Conservation (phyloP, 2,329 filamentous ascomycete genomes). For the Knufia petricola region DNA sequence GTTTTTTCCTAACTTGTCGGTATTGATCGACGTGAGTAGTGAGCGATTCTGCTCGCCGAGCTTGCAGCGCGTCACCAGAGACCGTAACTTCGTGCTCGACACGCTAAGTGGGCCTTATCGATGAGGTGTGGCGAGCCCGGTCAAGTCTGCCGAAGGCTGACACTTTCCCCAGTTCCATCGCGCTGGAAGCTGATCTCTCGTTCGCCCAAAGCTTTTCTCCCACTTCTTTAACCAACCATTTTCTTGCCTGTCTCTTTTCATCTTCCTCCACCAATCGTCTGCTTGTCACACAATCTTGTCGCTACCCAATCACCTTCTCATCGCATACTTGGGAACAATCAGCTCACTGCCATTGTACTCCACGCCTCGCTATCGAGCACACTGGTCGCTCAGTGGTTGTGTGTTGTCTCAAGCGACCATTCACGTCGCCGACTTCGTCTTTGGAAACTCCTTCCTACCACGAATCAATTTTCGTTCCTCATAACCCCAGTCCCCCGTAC, state of each 20-base stretch:
- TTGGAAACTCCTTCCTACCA: not conserved
- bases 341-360: not conserved
- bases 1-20: too few species aligned
- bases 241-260: conserved; percentile 15
- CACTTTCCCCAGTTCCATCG: not conserved
- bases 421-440: conserved; percentile 1
- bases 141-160: not conserved
- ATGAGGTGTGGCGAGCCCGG: not conserved
- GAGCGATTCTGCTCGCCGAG: too few species aligned
- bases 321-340: too few species aligned
- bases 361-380: conserved; percentile 11
- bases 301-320: conserved; percentile 17
- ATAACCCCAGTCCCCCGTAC: conserved; percentile 1
- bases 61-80: too few species aligned
- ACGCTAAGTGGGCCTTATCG: not conserved
- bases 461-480: not conserved
- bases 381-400: conserved; percentile 1
- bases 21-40: too few species aligned
- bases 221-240: conserved; percentile 17
- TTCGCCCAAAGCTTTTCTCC: conserved; percentile 11
- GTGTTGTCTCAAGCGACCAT: conserved; percentile 3
- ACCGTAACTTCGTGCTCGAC: too few species aligned
- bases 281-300: conserved; percentile 1
- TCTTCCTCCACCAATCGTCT: conserved; percentile 5
- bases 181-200: too few species aligned